Conservation (phyloP, 1,139 yeast genomes). For the Lodderomyces metapsilosis region DNA sequence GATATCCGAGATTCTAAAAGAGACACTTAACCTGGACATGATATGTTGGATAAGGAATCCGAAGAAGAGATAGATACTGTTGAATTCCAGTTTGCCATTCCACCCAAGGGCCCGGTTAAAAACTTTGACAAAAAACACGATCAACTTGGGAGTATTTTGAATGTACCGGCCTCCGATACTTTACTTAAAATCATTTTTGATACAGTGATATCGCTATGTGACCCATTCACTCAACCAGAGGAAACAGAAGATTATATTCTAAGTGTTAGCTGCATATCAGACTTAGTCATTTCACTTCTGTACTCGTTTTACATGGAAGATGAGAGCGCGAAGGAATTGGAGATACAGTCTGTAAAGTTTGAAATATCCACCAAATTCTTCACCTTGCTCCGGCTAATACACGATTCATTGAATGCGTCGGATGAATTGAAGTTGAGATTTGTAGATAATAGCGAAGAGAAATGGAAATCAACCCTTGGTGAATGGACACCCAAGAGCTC, state of each 20-base stretch:
- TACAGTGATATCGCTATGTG: conserved; percentile 49
- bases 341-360: conserved; percentile 32
- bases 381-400: conserved; percentile 40
- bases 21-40: too few species aligned
- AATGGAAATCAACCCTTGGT: conserved; percentile 40
- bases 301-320: conserved; percentile 12
- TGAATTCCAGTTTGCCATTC: conserved; percentile 29
- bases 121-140: conserved; percentile 23
- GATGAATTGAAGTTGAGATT: conserved; percentile 47
- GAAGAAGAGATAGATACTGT: conserved; percentile 21
- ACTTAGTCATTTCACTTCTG: conserved; percentile 47
- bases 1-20: too few species aligned
- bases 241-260: conserved; percentile 53
- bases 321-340: conserved; percentile 6
- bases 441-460: conserved; percentile 43
- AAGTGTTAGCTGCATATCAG: conserved; percentile 55
- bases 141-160: conserved; percentile 18
- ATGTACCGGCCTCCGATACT: conserved; percentile 19
- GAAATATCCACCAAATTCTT: conserved; percentile 39
- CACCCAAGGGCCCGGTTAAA: conserved; percentile 16
- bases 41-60: conserved; percentile 23
- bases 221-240: conserved; percentile 68
- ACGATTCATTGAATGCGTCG: conserved; percentile 41
- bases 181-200: conserved; percentile 22
- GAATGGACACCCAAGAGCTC: conserved; percentile 54